A percentile compares a stretch with the other conserved stretches of the same genome.
Evolutionary conservation across 2,329 filamentous ascomycete genomes (phyloP).

Genomic region (Aspergillus latus): DNA sequence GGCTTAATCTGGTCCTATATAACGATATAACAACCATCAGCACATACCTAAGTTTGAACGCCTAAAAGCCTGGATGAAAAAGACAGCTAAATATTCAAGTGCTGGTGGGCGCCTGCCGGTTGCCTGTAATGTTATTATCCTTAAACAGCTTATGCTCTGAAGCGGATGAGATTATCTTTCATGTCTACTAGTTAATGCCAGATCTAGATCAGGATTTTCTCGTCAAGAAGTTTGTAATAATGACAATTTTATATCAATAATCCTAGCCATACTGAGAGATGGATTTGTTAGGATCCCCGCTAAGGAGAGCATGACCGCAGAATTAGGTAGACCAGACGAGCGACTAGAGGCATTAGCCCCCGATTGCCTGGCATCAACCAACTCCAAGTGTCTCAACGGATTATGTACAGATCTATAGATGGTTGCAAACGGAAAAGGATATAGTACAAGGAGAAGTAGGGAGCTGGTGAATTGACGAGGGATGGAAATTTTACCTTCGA

Average conservation of each 20-base stretch:
- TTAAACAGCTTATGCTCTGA: too few species aligned
- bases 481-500: background rate
- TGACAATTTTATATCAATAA: slow-evolving; percentile 4
- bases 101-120: too few species aligned
- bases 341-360: background rate
- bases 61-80: too few species aligned
- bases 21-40: too few species aligned
- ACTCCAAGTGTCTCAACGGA: background rate
- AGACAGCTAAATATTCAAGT: too few species aligned
- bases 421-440: background rate
- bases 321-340: background rate
- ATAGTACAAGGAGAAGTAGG: slow-evolving; percentile 8
- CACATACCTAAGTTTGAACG: too few species aligned
- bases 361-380: background rate
- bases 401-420: slow-evolving; percentile 10
- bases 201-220: too few species aligned
- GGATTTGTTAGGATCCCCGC: background rate
- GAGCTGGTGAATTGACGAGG: background rate
- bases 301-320: background rate
- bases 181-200: too few species aligned
- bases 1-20: too few species aligned
- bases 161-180: too few species aligned
- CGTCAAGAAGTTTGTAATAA: background rate
- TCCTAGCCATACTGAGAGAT: background rate
- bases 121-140: too few species aligned